Percentiles rank a stretch among this genome's conserved stretches.
phyloP scores from a whole-genome alignment of 768 basidiomycete genomes.

The Suillus paluster region DNA sequence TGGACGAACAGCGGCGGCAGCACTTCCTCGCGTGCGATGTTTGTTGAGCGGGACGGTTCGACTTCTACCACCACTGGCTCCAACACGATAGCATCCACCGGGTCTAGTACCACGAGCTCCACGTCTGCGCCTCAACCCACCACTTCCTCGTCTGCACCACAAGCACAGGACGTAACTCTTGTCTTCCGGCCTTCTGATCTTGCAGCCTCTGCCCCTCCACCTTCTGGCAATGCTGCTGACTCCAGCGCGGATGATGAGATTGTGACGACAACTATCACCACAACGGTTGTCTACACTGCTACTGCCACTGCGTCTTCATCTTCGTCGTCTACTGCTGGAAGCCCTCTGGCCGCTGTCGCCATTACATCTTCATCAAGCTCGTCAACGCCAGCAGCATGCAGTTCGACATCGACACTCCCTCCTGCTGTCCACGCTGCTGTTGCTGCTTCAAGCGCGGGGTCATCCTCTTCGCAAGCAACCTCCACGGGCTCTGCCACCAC shows the following conservation, averaged over 20 bases:
- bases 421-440: too few species aligned
- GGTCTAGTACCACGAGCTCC: slow-evolving; percentile 18
- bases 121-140: slow-evolving; percentile 20
- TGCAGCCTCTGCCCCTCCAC: slow-evolving; percentile 25
- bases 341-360: slow-evolving; percentile 4
- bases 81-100: slow-evolving; percentile 6
- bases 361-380: background rate
- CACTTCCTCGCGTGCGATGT: background rate
- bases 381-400: background rate
- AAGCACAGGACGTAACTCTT: slow-evolving; percentile 50
- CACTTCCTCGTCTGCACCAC: slow-evolving; percentile 10
- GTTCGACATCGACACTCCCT: background rate
- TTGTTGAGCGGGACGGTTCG: slow-evolving; percentile 12
- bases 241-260: background rate
- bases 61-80: slow-evolving; percentile 15
- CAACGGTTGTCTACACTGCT: slow-evolving; percentile 21
- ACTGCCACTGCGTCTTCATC: slow-evolving; percentile 15
- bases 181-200: slow-evolving; percentile 50
- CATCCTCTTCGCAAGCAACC: background rate
- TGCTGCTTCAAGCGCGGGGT: background rate
- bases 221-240: background rate
- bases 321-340: slow-evolving; percentile 15
- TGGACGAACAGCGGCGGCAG: slow-evolving; percentile 37
- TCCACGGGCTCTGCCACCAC: background rate
- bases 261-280: slow-evolving; percentile 29